Evolutionary conservation across 2,329 filamentous ascomycete genomes (phyloP), one percentile per base, ranked within the genome.

Genomic region (Paraphaeosphaeria minitans): DNA sequence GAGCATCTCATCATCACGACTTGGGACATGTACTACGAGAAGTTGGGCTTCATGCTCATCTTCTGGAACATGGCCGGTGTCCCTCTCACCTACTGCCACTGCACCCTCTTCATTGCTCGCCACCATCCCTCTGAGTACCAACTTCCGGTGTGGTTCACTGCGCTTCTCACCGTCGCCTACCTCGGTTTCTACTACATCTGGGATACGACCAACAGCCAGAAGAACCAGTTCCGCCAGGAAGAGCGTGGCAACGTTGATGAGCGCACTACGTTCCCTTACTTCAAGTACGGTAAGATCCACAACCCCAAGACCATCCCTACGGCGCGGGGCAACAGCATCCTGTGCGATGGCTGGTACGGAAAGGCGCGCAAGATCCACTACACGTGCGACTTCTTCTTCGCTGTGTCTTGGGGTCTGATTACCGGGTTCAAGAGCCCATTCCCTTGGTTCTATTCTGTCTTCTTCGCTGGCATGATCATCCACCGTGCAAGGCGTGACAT

Each of bases 11-110:
- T 97, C 77, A 85, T 92, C 59, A 90, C 90, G 9, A 95, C 92
- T 51, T 97, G 93, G 89, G 93, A 97, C 72, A 96, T 97, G 89
- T 96, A 96, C 82, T 94, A 92, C 70, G 93, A 97, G 83, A 97
- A 97, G 81, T 93, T 91, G 87, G 93, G 93, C 53, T 97, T 97
- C 82, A 97, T 97, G 93, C 86, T 97, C 66, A 96, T 96, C 77
- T 97, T 97, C 86, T 97, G 93, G 93, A 97, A 97, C 79, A 83
- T 97, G 75, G 92, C 93, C 48, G 93, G 93, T 66, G 93, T 97
- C 27, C 93, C 93, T 14, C 84, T 97, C 53, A 93, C 88, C 55
- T 97, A 97, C 84, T 96, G 92, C 81, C 93, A 97, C 82, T 95
- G 91, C 84, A 94, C 91, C 50, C 87, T 97, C 69, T 97, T 91